phyloP scores from a whole-genome alignment of 176 grass and related monocot species.

The Thinopyrum elongatum region DNA sequence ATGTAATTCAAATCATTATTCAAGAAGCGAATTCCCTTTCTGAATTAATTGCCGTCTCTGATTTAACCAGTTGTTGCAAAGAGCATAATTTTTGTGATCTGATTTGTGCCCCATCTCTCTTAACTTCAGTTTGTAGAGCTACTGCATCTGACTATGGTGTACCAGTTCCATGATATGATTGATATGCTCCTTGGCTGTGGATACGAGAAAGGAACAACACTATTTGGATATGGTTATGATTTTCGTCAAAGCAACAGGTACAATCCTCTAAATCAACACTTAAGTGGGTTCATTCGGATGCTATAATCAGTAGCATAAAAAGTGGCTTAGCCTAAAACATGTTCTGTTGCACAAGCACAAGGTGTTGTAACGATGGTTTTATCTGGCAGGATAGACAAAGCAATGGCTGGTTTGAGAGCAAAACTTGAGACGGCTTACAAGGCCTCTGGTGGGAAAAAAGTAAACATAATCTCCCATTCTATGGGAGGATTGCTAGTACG shows the following conservation, averaged over 20 bases:
- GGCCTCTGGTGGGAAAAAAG: constrained; percentile 73
- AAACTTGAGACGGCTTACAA: constrained; percentile 96
- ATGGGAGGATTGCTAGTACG: constrained; percentile 94
- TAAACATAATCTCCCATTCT: constrained; percentile 93
- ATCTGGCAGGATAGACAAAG: constrained; percentile 78
- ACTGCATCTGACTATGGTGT: constrained; percentile 62
- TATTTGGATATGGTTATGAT: constrained; percentile 97
- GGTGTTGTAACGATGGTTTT: constrained; percentile 34
- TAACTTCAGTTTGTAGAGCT: constrained; percentile 61
- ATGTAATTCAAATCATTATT: background rate
- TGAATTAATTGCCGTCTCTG: background rate
- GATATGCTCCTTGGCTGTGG: constrained; percentile 88
- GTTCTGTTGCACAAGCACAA: constrained; percentile 11
- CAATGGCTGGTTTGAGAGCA: constrained; percentile 70
- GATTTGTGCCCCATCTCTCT: background rate
- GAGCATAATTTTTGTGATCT: constrained; percentile 8
- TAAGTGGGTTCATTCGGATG: background rate
- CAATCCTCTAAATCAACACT: background rate
- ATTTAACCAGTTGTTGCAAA: background rate
- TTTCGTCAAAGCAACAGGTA: constrained; percentile 95
- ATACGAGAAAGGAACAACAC: constrained; percentile 79
- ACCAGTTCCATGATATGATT: constrained; percentile 97
- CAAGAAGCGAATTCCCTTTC: background rate
- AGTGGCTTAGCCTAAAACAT: background rate
- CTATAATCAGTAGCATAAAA: background rate